Base-by-base conservation (phyloP, 345 rosid genomes). In the Murraya paniculata region DNA sequence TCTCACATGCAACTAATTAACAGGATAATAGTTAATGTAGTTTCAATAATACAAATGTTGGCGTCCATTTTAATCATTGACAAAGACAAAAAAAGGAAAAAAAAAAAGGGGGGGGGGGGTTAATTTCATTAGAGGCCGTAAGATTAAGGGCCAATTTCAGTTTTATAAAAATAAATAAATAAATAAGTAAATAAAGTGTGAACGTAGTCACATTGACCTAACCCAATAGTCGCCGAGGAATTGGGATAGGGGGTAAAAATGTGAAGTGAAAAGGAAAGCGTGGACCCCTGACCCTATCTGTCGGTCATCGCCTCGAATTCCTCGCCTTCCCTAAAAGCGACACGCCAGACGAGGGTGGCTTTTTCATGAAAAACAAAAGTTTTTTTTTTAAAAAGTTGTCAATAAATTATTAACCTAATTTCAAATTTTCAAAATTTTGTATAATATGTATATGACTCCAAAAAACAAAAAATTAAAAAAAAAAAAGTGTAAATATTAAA, bases 271-370 rank as follows among this genome's bases (percentile, higher is more conserved):
- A 83, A 75, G 73, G 4, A 66, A 45, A 71, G 84, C 81, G 87
- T 80, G 86, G 88, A 86, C 90, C 88, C 85, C 85, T 71, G 81
- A 70, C 72, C 35, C 78, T 77, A 59, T 81, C 84, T 83, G 87
- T 86, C 88, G 91, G 87, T 89, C 88, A 82, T 83, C 77, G 80
- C 87, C 86, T 89, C 86, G 90, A 84, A 84, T 75, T 85, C 81
- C 69, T 86, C 86, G 78, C 81, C 85, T 35, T 64, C 79, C 69
- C 82, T 38, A 75, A 83, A 85, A 81, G 81, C 71, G 87, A 86
- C 91, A 85, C 89, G 88, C 81, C 85, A 82, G 84, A 81, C 89
- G 89, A 88, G 88, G 88, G 84, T 60, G 74, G 72, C 74, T 65
- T 77, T 76, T 68, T 59, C 82, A 74, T 79, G 50, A 62, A 71